Evolutionary conservation across 768 basidiomycete genomes (phyloP).

Genomic region (Psilocybe azurescens): DNA sequence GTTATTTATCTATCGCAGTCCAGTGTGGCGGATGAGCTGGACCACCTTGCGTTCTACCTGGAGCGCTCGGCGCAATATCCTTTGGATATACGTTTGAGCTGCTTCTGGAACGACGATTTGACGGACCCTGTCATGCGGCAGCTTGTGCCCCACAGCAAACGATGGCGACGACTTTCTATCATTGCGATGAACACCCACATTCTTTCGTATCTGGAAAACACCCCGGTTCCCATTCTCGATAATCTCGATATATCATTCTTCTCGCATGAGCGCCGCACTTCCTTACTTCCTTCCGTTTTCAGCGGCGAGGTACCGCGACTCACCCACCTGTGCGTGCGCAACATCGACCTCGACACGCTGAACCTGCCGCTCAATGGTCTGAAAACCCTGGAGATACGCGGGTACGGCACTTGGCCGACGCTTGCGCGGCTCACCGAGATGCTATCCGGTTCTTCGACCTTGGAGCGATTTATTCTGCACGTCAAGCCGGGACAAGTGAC

Average conservation of each 20-base stretch:
- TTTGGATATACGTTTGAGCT: conserved; percentile 32
- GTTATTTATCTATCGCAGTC: conserved; percentile 30
- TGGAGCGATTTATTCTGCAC: conserved; percentile 32
- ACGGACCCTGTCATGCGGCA: conserved; percentile 28
- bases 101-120: conserved; percentile 31
- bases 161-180: conserved; percentile 33
- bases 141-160: conserved; percentile 32
- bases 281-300: conserved; percentile 25
- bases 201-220: conserved; percentile 26
- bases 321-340: conserved; percentile 30
- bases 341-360: conserved; percentile 30
- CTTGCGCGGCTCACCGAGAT: conserved; percentile 27
- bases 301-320: conserved; percentile 28
- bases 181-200: conserved; percentile 27
- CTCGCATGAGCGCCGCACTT: conserved; percentile 23
- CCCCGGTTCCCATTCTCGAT: conserved; percentile 27
- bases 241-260: conserved; percentile 30
- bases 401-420: conserved; percentile 34
- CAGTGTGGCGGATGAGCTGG: conserved; percentile 25
- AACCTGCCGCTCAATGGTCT: conserved; percentile 26
- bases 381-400: conserved; percentile 33
- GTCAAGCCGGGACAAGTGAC: conserved; percentile 31
- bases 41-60: conserved; percentile 28
- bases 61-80: conserved; percentile 33
- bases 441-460: conserved; percentile 24